Conservation (phyloP, 331 rosid genomes). For the Quercus tomentella region DNA sequence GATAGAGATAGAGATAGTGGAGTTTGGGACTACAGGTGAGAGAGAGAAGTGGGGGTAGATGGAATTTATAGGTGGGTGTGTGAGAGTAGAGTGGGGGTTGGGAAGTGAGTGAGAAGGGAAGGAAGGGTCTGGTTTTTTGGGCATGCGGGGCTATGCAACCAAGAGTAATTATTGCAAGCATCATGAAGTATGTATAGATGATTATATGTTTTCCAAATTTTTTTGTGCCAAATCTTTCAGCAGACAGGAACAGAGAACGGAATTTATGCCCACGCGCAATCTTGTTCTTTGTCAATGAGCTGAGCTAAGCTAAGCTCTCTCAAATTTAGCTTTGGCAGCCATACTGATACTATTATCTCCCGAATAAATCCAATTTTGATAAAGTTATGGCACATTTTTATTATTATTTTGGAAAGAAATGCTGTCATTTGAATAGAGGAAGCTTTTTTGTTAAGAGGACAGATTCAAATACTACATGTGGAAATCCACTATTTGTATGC, state of each 20-base stretch:
- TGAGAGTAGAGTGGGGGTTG: constrained; percentile 4
- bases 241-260: constrained; percentile 37
- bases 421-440: no score
- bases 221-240: constrained; percentile 43
- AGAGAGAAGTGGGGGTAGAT: constrained; percentile 53
- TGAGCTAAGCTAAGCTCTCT: constrained; percentile 18
- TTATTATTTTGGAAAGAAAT: no score
- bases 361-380: neutral
- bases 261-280: constrained; percentile 48
- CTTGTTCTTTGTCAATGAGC: constrained; percentile 25
- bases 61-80: constrained; percentile 71
- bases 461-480: no score
- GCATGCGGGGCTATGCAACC: constrained; percentile 98
- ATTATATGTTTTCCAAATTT: constrained; percentile 34
- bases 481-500: no score
- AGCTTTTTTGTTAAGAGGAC: no score
- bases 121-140: constrained; percentile 40
- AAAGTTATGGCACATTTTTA: no score
- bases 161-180: constrained; percentile 92
- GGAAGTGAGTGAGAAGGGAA: constrained; percentile 29
- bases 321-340: constrained; percentile 18
- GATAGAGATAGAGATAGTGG: constrained; percentile 22
- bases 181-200: constrained; percentile 83
- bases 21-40: constrained; percentile 44
- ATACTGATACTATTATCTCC: neutral